Percentiles rank a stretch among this genome's conserved stretches.
phyloP scores from a whole-genome alignment of 305 asterid genomes.

The Rubia peregrina region DNA sequence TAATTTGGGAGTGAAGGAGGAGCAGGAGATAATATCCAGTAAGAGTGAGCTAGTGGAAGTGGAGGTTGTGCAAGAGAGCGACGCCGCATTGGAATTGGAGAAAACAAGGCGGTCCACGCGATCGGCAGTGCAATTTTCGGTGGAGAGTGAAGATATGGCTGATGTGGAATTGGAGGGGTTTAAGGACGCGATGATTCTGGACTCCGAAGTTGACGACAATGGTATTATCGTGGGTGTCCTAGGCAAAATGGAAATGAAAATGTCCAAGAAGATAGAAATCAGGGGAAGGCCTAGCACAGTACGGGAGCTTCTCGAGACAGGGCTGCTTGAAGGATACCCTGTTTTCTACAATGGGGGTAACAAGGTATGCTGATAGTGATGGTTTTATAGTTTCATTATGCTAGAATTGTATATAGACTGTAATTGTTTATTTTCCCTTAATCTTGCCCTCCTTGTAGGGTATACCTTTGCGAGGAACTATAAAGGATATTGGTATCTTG shows the following conservation, averaged over 20 bases:
- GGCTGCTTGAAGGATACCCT: slow-evolving; percentile 88
- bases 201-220: slow-evolving; percentile 37
- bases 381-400: neutral
- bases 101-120: slow-evolving; percentile 45
- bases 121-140: slow-evolving; percentile 35
- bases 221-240: slow-evolving; percentile 23
- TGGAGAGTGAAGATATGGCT: slow-evolving; percentile 28
- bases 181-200: slow-evolving; percentile 41
- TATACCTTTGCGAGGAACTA: slow-evolving; percentile 80
- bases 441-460: slow-evolving; percentile 48
- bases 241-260: slow-evolving; percentile 66
- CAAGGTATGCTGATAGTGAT: slow-evolving; percentile 36
- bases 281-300: slow-evolving; percentile 75
- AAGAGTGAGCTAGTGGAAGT: slow-evolving; percentile 51
- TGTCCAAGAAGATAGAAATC: slow-evolving; percentile 48
- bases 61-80: slow-evolving; percentile 48
- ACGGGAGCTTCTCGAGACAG: slow-evolving; percentile 89
- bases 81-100: slow-evolving; percentile 10
- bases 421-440: slow-evolving; percentile 6
- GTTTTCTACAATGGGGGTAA: slow-evolving; percentile 97
- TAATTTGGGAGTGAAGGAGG: slow-evolving; percentile 15
- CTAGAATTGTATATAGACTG: neutral
- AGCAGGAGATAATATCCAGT: slow-evolving; percentile 9
- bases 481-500: slow-evolving; percentile 76
- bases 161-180: slow-evolving; percentile 32